These are phyloP conservation scores for Xylaria bambusicola DNA, from an alignment of 495 filamentous ascomycete genomes.

Conservation along the genomic window DNA sequence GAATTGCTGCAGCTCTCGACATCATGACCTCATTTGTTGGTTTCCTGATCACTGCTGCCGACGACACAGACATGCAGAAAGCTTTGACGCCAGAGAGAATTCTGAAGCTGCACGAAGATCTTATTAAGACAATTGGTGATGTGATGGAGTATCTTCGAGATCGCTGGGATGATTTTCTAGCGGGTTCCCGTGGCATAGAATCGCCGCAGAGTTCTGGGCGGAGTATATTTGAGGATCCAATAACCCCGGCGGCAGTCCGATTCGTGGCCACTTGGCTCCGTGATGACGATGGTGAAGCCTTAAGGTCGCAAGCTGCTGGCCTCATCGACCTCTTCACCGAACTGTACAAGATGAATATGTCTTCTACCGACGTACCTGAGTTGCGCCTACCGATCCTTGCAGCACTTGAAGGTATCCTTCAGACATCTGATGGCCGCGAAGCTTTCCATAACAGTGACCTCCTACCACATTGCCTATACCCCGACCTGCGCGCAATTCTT, in stretches of 20 bases:
- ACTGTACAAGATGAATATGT: conserved; percentile 44
- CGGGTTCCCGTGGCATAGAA: conserved; percentile 15
- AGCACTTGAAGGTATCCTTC: conserved; percentile 51
- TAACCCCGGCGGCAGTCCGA: conserved; percentile 53
- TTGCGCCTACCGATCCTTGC: conserved; percentile 53
- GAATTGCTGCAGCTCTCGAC: conserved; percentile 60
- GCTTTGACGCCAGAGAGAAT: conserved; percentile 54
- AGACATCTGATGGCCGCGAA: conserved; percentile 18
- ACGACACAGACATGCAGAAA: conserved; percentile 34
- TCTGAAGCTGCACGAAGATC: conserved; percentile 57
- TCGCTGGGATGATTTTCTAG: conserved; percentile 56
- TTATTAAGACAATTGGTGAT: conserved; percentile 59
- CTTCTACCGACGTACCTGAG: conserved; percentile 37
- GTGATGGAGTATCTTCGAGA: conserved; percentile 66
- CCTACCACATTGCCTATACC: conserved; percentile 7
- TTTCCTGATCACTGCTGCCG: conserved; percentile 53
- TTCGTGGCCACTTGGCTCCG: conserved; percentile 59
- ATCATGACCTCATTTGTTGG: conserved; percentile 60
- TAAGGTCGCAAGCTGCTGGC: conserved; percentile 55
- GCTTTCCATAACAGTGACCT: conserved; percentile 13
- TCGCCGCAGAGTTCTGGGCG: not conserved
- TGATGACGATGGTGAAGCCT: conserved; percentile 59
- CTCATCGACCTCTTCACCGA: conserved; percentile 58
- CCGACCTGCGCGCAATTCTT: conserved; percentile 9
- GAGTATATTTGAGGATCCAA: conserved; percentile 40